Conservation (phyloP, 2,329 filamentous ascomycete species). For the Talaromyces sp. region DNA sequence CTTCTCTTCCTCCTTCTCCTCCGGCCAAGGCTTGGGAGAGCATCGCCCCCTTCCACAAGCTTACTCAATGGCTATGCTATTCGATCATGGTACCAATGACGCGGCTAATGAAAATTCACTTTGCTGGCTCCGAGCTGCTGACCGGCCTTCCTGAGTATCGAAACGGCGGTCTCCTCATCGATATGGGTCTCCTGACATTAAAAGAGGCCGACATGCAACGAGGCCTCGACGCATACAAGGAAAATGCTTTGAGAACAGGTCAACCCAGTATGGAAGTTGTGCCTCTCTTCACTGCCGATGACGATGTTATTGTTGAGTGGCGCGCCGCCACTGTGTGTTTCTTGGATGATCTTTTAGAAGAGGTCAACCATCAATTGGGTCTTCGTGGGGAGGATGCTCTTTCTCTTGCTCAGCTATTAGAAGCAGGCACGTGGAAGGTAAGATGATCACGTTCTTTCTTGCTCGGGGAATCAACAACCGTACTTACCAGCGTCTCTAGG, state of each 20-base stretch:
- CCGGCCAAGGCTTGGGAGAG: constrained; percentile 67
- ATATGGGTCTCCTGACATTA: constrained; percentile 73
- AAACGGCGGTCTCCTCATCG: constrained; percentile 81
- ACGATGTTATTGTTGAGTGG: constrained; percentile 78
- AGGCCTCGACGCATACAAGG: constrained; percentile 63
- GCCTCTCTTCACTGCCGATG: constrained; percentile 65
- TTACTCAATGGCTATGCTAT: constrained; percentile 84
- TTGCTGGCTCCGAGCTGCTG: constrained; percentile 72
- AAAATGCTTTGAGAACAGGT: constrained; percentile 66
- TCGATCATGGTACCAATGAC: constrained; percentile 90
- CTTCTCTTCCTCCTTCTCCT: constrained; percentile 65
- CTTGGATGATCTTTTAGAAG: constrained; percentile 62
- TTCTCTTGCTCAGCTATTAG: constrained; percentile 79
- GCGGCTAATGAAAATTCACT: constrained; percentile 71
- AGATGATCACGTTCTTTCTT: constrained; percentile 21
- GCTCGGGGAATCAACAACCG: constrained; percentile 3
- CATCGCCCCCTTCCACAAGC: constrained; percentile 87
- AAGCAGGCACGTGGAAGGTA: constrained; percentile 98
- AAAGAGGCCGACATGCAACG: constrained; percentile 64
- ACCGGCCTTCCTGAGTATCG: constrained; percentile 89
- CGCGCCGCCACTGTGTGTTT: constrained; percentile 69
- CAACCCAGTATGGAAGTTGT: constrained; percentile 68
- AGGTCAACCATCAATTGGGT: constrained; percentile 63
- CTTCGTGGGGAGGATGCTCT: constrained; percentile 65
- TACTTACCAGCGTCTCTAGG: constrained; percentile 48